Conservation (phyloP, 2,329 filamentous ascomycete species). For the Cladosporium colombiae region DNA sequence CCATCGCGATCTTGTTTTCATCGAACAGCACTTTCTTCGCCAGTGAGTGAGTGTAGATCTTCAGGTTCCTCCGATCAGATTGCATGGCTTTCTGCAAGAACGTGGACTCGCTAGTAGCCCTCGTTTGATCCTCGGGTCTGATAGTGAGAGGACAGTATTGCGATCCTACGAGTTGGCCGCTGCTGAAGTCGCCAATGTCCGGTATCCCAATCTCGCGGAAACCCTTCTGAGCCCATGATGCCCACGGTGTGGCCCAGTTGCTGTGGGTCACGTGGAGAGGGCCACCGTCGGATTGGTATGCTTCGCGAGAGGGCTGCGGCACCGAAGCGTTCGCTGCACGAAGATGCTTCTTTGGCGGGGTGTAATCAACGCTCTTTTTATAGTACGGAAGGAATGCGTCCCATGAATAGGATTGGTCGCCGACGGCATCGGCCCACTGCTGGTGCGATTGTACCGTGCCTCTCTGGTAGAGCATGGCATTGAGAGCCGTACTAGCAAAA, state of each 20-base stretch:
- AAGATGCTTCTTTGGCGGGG: constrained; percentile 26
- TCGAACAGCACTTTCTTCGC: constrained; percentile 1
- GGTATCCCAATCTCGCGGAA: constrained; percentile 33
- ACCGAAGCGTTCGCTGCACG: constrained; percentile 33
- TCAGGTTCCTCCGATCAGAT: constrained; percentile 29
- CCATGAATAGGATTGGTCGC: constrained; percentile 36
- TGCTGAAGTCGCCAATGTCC: constrained; percentile 33
- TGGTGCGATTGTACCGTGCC: constrained; percentile 36
- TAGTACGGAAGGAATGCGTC: constrained; percentile 31
- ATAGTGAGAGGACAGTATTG: constrained; percentile 22
- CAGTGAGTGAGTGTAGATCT: constrained; percentile 38
- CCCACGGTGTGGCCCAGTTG: constrained; percentile 33
- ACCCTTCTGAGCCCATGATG: constrained; percentile 32
- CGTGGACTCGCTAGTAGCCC: constrained; percentile 26
- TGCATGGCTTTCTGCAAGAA: constrained; percentile 30
- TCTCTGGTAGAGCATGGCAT: constrained; percentile 33
- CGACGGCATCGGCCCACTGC: constrained; percentile 41
- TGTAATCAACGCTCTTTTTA: constrained; percentile 26
- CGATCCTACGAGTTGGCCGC: constrained; percentile 26
- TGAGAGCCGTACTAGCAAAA: constrained; percentile 26
- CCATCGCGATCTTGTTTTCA: constrained; percentile 7
- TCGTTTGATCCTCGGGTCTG: constrained; percentile 4
- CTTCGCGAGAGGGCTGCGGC: constrained; percentile 9
- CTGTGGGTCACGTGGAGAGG: constrained; percentile 37
- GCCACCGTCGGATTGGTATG: constrained; percentile 24